Percentiles rank a stretch among this genome's conserved stretches.
These are phyloP conservation scores for Baorangia bicolor DNA, from an alignment of 768 basidiomycete species.

Conservation along the genomic window DNA sequence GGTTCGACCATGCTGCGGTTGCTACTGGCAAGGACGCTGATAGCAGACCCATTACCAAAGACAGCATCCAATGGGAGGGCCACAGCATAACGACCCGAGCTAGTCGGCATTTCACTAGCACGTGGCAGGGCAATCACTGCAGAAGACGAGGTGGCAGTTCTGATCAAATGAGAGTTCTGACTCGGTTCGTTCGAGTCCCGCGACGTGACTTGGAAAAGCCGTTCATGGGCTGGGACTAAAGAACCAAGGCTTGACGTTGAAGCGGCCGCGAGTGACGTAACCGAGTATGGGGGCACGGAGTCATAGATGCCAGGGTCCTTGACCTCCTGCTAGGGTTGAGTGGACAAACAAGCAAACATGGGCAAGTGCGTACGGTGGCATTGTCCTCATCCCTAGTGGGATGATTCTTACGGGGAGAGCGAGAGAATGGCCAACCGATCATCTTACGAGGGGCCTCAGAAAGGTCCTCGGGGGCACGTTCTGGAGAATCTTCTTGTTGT, in stretches of 20 bases:
- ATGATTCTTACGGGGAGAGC: constrained; percentile 23
- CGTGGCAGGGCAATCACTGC: neutral
- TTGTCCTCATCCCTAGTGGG: constrained; percentile 2
- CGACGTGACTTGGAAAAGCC: constrained; percentile 19
- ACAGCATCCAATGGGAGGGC: constrained; percentile 3
- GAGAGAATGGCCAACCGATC: constrained; percentile 32
- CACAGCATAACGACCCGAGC: neutral
- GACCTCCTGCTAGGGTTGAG: constrained; percentile 3
- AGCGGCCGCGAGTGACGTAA: constrained; percentile 18
- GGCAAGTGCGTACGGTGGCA: constrained; percentile 11
- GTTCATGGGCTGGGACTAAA: constrained; percentile 26
- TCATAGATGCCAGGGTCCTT: constrained; percentile 4
- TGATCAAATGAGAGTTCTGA: neutral
- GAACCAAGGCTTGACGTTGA: constrained; percentile 34
- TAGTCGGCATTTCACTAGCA: neutral
- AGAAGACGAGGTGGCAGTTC: constrained; percentile 5
- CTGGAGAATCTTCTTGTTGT: constrained; percentile 2
- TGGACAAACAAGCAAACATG: constrained; percentile 2
- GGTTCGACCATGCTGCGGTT: neutral
- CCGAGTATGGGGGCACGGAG: constrained; percentile 7
- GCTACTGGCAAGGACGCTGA: constrained; percentile 1
- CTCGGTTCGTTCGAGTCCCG: constrained; percentile 10
- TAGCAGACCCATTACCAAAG: constrained; percentile 7
- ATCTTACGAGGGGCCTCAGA: constrained; percentile 25
- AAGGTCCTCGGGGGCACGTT: constrained; percentile 10